Base-by-base conservation (phyloP, 176 grass and related monocot species). In the Saccharum spontaneum region DNA sequence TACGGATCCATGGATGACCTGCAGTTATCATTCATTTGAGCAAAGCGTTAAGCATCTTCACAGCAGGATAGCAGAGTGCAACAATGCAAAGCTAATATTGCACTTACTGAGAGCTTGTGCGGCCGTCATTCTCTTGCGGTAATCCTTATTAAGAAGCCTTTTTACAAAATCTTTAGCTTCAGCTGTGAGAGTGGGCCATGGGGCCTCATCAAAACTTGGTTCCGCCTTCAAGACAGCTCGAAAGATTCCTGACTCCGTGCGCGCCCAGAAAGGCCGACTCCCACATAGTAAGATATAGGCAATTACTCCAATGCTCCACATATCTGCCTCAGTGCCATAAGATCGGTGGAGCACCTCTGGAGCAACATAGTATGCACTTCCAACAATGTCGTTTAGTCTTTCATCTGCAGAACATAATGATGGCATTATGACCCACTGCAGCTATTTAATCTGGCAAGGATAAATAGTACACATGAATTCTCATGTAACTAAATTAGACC, bases 231-330 rank as follows among this genome's bases (percentile, higher is more conserved):
- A 69, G 26, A 99, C 94, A 83, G 97, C 92, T 77, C 97, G 94
- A 67, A 99, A 99, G 72, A 99, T 99, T 88, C 97, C 97, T 48
- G 97, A 99, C 57, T 99, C 97, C 3, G 94, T 99, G 74, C 97
- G 94, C 0, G 97, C 97, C 97, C 97, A 99, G 54, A 99, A 99
- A 75, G 97, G 97, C 14, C 97, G 93, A 64, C 91, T 94, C 74
- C 97, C 97, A 26, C 97, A 99, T 65, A 99, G 88, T 80, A 99
- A 92, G 87, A 99, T 99, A 44, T 99, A 99, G 67, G 90, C 97
- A 90, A 99, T 99, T 79, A 99, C 97, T 80, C 97, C 97, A 64
- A 99, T 84, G 77, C 97, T 99, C 97, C 97, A 99, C 97, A 99
- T 99, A 83, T 99, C 97, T 49, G 90, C 97, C 85, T 99, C 97